Evolutionary conservation across 306 rosid species (phyloP), one percentile per base, ranked within the genome.

Genomic region (Trichosanthes cucumerina): DNA sequence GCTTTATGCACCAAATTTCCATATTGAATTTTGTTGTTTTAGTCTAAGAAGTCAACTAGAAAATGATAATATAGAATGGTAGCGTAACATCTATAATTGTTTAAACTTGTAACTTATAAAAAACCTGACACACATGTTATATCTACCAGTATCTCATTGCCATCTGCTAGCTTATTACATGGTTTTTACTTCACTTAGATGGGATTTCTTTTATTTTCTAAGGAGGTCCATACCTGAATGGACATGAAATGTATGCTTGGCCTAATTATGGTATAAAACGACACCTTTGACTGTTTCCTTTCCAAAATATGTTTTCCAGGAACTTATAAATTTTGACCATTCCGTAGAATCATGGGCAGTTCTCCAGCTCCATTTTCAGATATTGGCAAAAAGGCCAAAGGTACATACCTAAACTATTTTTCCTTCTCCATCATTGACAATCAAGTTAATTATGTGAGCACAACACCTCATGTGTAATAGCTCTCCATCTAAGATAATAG

Each of bases 351-450:
- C 52, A 94, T 94, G 98, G 93, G 88, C 54, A 85, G 84, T 82
- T 78, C 93, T 85, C 97, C 97, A 18, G 95, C 97, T 2, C 90
- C 95, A n/a, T 94, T 89, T 88, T 89, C 92, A 14, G 97, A 92
- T 38, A 88, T 90, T 76, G 98, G 98, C 63, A 92, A 89, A 85
- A 90, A 86, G 72, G 97, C 94, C 66, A 94, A 79, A 89, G 97
- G 98, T 94, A 88, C 79, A 44, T 6, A 13, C 21, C 2, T 15
- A 54, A 2, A 7, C 16, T 16, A 5, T n/a, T 79, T 52, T 36
- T 60, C 41, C 46, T n/a, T 2, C 24, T 49, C 41, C 4, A 41
- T 34, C 43, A n/a, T n/a, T n/a, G n/a, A n/a, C n/a, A n/a, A n/a
- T n/a, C n/a, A n/a, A n/a, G n/a, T n/a, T n/a, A n/a, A n/a, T n/a